phyloP scores from a whole-genome alignment of 2,329 filamentous ascomycete genomes.

The Colletotrichum lentis region DNA sequence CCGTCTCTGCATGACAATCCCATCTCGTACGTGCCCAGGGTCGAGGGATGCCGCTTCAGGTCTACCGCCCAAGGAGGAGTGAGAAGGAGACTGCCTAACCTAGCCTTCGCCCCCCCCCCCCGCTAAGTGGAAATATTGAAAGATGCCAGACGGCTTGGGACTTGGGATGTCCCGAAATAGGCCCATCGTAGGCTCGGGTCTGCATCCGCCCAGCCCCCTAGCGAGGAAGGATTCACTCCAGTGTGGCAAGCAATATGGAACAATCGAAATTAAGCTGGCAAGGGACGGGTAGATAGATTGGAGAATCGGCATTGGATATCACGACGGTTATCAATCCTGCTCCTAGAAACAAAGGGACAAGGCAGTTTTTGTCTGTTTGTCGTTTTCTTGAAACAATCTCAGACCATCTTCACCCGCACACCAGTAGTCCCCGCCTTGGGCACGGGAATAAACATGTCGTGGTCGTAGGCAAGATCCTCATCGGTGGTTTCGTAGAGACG shows the following conservation, averaged over 20 bases:
- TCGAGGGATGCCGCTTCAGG: neutral
- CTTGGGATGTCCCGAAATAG: neutral
- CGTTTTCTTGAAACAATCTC: too few relatives aligned
- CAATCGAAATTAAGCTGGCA: neutral
- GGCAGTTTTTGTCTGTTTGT: too few relatives aligned
- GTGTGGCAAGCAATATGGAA: neutral
- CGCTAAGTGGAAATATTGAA: neutral
- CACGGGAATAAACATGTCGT: constrained; percentile 43
- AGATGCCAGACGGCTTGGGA: neutral
- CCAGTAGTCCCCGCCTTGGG: constrained; percentile 33
- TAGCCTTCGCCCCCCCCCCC: neutral
- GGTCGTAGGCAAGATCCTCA: constrained; percentile 44
- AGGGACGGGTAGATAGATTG: neutral
- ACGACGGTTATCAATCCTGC: neutral
- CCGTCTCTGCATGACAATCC: constrained; percentile 4
- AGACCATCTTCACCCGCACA: constrained; percentile 28
- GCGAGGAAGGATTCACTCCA: neutral
- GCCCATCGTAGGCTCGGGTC: neutral
- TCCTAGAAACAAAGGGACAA: neutral
- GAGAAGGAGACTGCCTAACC: neutral
- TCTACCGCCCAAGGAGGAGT: too few relatives aligned
- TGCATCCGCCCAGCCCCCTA: neutral
- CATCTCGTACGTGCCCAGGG: constrained; percentile 6
- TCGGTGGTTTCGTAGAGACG: constrained; percentile 44
- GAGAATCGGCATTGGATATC: neutral